Percentiles rank a stretch among this genome's conserved stretches.
phyloP scores from a whole-genome alignment of 1,284 basidiomycete species.

The Rhodotorula sp. region DNA sequence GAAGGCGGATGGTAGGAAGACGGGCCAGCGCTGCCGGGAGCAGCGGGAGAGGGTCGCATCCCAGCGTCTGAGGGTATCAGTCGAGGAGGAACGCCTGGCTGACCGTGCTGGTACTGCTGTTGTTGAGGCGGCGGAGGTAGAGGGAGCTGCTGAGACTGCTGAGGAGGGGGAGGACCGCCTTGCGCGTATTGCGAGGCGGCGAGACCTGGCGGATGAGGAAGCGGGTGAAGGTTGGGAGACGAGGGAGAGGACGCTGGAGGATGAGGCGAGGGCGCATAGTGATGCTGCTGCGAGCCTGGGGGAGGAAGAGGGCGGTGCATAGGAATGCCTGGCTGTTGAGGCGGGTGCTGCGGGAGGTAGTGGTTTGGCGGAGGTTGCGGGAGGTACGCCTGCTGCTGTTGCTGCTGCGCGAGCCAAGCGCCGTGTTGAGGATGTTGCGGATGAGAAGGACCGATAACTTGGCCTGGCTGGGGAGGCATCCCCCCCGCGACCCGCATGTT shows the following conservation, averaged over 20 bases:
- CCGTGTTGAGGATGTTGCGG: slow-evolving; percentile 31
- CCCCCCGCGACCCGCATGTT: not conserved
- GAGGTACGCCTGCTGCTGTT: not conserved
- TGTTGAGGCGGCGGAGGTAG: not conserved
- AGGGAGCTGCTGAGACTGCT: not conserved
- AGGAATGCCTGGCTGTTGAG: not conserved
- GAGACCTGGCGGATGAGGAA: not conserved
- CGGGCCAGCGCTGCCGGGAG: too few species aligned
- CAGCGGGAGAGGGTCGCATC: too few species aligned
- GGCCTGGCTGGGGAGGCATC: not conserved
- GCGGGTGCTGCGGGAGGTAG: not conserved
- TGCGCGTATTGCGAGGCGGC: not conserved
- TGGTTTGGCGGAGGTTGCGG: slow-evolving; percentile 3
- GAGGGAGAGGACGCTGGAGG: not conserved
- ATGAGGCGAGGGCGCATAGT: not conserved
- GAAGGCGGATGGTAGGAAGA: too few species aligned
- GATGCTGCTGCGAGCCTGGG: too few species aligned
- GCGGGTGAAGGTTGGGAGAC: not conserved
- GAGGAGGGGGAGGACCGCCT: not conserved
- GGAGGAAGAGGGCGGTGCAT: not conserved
- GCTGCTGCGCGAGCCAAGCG: slow-evolving; percentile 22
- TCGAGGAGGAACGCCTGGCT: not conserved
- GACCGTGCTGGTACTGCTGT: not conserved
- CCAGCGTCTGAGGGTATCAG: too few species aligned
- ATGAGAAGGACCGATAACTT: slow-evolving; percentile 25